Conservation (phyloP, 441 rosid genomes). For the Erysimum pusillum region DNA sequence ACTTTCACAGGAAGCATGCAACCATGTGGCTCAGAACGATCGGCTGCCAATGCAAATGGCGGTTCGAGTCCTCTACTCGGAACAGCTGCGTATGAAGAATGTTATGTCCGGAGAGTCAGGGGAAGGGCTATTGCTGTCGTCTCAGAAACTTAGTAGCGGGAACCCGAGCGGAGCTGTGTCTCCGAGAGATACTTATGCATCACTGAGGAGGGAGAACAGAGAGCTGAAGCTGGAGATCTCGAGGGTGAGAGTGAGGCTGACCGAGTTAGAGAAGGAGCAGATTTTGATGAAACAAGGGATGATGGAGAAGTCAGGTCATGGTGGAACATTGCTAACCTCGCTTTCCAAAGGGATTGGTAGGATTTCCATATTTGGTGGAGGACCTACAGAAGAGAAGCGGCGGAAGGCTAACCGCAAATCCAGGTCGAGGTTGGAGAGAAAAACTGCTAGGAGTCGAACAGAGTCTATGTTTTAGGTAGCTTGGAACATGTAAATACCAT, state of each 20-base stretch:
- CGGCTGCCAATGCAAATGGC: conserved; percentile 77
- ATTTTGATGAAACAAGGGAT: conserved; percentile 81
- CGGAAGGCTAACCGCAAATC: conserved; percentile 63
- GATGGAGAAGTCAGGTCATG: conserved; percentile 69
- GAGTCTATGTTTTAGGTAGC: conserved; percentile 38
- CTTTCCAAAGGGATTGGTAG: conserved; percentile 85
- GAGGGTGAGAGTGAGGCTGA: conserved; percentile 87
- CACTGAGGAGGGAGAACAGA: conserved; percentile 85
- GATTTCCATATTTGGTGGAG: conserved; percentile 64
- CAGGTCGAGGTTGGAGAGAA: conserved; percentile 22
- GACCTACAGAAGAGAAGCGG: conserved; percentile 52
- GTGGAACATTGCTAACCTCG: conserved; percentile 74
- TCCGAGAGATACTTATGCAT: conserved; percentile 89
- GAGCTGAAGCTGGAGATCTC: conserved; percentile 90
- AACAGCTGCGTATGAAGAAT: conserved; percentile 73
- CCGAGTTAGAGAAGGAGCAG: conserved; percentile 91
- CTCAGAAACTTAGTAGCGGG: conserved; percentile 72
- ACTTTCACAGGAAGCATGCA: conserved; percentile 76
- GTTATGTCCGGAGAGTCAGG: conserved; percentile 66
- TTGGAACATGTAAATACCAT: conserved; percentile 31
- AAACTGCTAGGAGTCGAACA: conserved; percentile 25
- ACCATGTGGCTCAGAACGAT: conserved; percentile 84
- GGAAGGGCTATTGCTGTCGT: conserved; percentile 57
- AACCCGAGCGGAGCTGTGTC: conserved; percentile 70
- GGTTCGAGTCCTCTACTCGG: conserved; percentile 72